A percentile compares a stretch with the other conserved stretches of the same genome.
Evolutionary conservation across 192 early-diverging fungal genomes (phyloP).

Genomic region (Rhizophagus clarus): DNA sequence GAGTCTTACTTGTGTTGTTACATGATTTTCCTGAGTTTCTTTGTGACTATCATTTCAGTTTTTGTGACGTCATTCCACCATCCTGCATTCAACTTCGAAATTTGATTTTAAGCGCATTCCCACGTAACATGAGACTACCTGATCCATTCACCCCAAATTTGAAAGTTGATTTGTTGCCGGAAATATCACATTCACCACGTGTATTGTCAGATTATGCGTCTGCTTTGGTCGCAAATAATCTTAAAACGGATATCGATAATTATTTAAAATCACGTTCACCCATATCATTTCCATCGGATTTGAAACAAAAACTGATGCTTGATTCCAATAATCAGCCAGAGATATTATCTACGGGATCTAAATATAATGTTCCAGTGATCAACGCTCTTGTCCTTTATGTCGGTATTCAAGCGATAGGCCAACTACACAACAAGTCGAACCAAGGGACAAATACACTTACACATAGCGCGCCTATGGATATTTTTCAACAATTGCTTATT

Average conservation of each 20-base stretch:
- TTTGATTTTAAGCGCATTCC: slow-evolving; percentile 95
- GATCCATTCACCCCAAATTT: slow-evolving; percentile 97
- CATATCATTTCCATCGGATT: slow-evolving; percentile 60
- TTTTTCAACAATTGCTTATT: slow-evolving; percentile 78
- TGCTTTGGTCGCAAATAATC: slow-evolving; percentile 56
- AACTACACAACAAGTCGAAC: slow-evolving; percentile 36
- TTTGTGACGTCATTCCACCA: slow-evolving; percentile 90
- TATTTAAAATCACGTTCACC: slow-evolving; percentile 65
- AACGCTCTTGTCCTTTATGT: slow-evolving; percentile 90
- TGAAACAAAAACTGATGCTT: slow-evolving; percentile 53
- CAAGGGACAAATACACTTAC: slow-evolving; percentile 50
- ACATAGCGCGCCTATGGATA: slow-evolving; percentile 74
- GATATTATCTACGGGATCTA: slow-evolving; percentile 41
- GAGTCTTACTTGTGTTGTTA: slow-evolving; percentile 87
- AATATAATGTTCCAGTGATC: slow-evolving; percentile 81
- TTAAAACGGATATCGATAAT: slow-evolving; percentile 76
- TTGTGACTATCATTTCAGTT: slow-evolving; percentile 86
- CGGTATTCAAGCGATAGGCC: slow-evolving; percentile 75
- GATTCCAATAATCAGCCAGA: slow-evolving; percentile 41
- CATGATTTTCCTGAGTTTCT: slow-evolving; percentile 99
- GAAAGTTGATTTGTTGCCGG: slow-evolving; percentile 88
- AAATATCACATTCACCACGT: slow-evolving; percentile 82
- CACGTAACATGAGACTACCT: slow-evolving; percentile 90
- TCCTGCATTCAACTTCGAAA: slow-evolving; percentile 95
- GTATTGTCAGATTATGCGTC: slow-evolving; percentile 86